A percentile compares a stretch with the other conserved stretches of the same genome.
These are phyloP conservation scores for Zygosaccharomyces bailii DNA, from an alignment of 805 yeast genomes.

Conservation along the genomic window DNA sequence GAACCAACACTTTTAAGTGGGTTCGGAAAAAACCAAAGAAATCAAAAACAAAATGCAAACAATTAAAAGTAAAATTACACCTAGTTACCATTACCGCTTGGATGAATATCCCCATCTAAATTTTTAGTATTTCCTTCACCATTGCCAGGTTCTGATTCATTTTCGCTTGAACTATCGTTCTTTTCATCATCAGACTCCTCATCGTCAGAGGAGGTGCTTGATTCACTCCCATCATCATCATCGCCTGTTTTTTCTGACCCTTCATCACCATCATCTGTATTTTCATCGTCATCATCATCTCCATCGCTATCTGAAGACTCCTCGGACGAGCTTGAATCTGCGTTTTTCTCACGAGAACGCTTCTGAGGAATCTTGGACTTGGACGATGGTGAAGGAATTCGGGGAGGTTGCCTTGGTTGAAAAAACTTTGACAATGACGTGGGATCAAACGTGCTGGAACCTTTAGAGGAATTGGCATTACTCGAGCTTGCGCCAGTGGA, in stretches of 20 bases:
- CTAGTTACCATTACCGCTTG: constrained; percentile 32
- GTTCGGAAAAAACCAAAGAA: background rate
- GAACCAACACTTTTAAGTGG: no score
- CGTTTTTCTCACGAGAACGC: constrained; percentile 17
- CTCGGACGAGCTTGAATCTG: constrained; percentile 17
- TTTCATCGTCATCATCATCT: constrained; percentile 21
- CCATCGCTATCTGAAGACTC: constrained; percentile 28
- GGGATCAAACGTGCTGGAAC: constrained; percentile 32
- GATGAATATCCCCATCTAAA: constrained; percentile 6
- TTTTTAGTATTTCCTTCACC: background rate
- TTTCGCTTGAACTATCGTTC: constrained; percentile 3
- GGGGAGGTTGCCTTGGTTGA: constrained; percentile 33
- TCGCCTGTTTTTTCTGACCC: constrained; percentile 11
- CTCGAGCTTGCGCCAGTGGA: background rate
- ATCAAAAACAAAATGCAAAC: constrained; percentile 4
- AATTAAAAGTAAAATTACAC: constrained; percentile 15
- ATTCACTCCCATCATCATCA: constrained; percentile 7
- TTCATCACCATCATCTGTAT: constrained; percentile 25
- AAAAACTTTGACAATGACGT: constrained; percentile 36
- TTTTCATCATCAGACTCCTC: constrained; percentile 48
- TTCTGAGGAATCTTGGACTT: constrained; percentile 24
- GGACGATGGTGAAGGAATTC: constrained; percentile 17
- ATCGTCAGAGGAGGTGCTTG: constrained; percentile 6
- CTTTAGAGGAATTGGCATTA: constrained; percentile 1
- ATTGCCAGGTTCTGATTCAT: constrained; percentile 1